Base-by-base conservation (phyloP, 2,329 filamentous ascomycete genomes). In the Penicillium janthinellum region DNA sequence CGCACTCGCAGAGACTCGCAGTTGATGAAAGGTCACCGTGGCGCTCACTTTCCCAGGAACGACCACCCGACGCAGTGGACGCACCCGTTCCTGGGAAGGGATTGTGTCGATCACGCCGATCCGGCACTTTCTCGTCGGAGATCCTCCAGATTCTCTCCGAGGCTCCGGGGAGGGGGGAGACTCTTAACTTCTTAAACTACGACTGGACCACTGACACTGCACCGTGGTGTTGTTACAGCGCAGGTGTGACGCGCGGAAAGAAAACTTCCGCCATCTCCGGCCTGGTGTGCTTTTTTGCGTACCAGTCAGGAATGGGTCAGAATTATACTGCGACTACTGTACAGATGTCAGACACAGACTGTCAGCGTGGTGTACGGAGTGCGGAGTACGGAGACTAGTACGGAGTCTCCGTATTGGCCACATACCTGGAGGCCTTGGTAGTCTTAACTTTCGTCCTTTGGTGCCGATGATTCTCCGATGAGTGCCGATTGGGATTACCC, bases 51-150 rank as follows among this genome's bases (percentile, higher is more conserved):
- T 22, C 49, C 48, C 48, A 60, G 49, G 48, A 41, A 56, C 54
- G 17, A 10, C 4, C 22, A 22, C 22, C 22, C 22, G 22, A 22
- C 22, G 22, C 22, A 22, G 15, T 56, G 22, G 31, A 35, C 58
- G 34, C 42, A 22, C 22, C 22, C 22, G 22, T 22, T 53, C 54
- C 28, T 20, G 52, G 48, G 15, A 59, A 28, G 35, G 12, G 6
- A 35, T 4, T 15, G 4, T 49, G 58, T 44, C 42, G 58, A 60
- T 60, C 54, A 22, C 14, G 58, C 39, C 42, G 54, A 57, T 57
- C 54, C 49, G 58, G 54, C 42, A 56, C 49, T 48, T 10, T 39
- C 3, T n/a, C 5, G 6, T 45, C 22, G 50, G 50, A 53, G 22
- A 41, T 38, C 44, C 25, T 31, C 44, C 44, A 38, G 25, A 44